A percentile compares a stretch with the other conserved stretches of the same genome.
These are phyloP conservation scores for Styphnolobium japonicum DNA, from an alignment of 306 rosid genomes.

Conservation along the genomic window DNA sequence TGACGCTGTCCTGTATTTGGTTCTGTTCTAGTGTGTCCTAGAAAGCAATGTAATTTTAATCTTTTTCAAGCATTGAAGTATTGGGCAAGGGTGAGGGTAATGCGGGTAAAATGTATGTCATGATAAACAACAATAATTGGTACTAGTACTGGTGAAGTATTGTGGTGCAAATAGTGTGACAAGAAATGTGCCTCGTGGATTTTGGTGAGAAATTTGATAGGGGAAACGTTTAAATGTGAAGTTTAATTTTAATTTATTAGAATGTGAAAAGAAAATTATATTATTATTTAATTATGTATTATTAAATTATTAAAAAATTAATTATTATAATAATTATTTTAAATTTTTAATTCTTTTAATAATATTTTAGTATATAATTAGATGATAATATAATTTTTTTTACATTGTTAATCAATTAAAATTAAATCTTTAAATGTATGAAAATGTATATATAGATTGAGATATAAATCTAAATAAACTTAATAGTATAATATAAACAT, in stretches of 20 bases:
- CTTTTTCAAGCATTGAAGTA: constrained; percentile 3
- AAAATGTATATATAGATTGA: background rate
- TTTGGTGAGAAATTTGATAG: background rate
- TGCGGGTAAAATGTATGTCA: constrained; percentile 11
- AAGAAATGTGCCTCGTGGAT: background rate
- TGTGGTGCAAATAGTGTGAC: background rate
- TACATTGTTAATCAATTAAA: too few species aligned
- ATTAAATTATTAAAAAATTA: too few species aligned
- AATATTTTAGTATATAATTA: too few species aligned
- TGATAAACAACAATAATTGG: constrained; percentile 29
- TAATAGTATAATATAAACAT: too few species aligned
- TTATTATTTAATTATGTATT: too few species aligned
- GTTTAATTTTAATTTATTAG: too few species aligned
- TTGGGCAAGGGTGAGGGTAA: constrained; percentile 11
- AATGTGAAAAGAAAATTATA: too few species aligned
- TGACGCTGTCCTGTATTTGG: background rate
- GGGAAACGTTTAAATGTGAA: background rate
- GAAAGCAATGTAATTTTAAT: background rate
- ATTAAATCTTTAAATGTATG: too few species aligned
- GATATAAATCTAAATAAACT: background rate
- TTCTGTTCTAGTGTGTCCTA: background rate
- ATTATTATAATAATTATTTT: too few species aligned
- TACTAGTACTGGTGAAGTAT: constrained; percentile 6
- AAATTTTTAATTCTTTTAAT: too few species aligned
- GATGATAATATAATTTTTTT: too few species aligned